Percentiles rank a stretch among this genome's conserved stretches.
phyloP scores from a whole-genome alignment of 352 stramenopile genomes.

The Pythium monospermum region DNA sequence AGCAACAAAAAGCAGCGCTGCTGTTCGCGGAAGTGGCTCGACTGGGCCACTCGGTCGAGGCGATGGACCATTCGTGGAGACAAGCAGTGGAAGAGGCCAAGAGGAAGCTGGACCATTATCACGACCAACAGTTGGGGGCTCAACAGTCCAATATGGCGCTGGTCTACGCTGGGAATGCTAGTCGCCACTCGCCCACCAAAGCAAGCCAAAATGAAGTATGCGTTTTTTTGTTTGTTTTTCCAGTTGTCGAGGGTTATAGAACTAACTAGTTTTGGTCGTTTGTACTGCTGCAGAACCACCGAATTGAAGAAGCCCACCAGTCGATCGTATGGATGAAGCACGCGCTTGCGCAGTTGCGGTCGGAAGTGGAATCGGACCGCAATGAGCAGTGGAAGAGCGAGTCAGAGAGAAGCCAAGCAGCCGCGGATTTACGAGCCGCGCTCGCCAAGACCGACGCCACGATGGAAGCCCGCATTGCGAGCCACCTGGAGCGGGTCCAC shows the following conservation, averaged over 20 bases:
- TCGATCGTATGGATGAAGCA: conserved; percentile 34
- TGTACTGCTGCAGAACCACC: conserved; percentile 17
- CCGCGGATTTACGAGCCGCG: conserved; percentile 22
- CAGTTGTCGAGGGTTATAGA: background rate
- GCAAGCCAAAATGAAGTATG: conserved; percentile 7
- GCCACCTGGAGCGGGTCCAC: conserved; percentile 41
- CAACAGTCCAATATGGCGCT: too few relatives aligned
- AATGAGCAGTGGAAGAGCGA: conserved; percentile 42
- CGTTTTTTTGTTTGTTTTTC: background rate
- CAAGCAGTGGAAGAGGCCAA: conserved; percentile 29
- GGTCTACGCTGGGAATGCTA: too few relatives aligned
- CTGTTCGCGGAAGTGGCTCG: conserved; percentile 63
- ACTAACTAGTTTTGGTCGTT: background rate
- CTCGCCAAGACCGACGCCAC: conserved; percentile 33
- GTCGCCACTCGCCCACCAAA: conserved; percentile 6
- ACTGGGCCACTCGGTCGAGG: conserved; percentile 44
- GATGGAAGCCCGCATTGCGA: conserved; percentile 35
- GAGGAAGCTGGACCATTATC: conserved; percentile 34
- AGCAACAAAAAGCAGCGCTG: conserved; percentile 64
- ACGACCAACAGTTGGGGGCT: conserved; percentile 36
- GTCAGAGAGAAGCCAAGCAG: conserved; percentile 27
- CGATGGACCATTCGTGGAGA: conserved; percentile 27
- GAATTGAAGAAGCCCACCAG: conserved; percentile 35
- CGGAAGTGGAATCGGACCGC: conserved; percentile 51
- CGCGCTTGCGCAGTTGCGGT: conserved; percentile 36